A percentile compares a stretch with the other conserved stretches of the same genome.
Conservation (phyloP, 2,329 filamentous ascomycete genomes). For the Xylaria sp. region DNA sequence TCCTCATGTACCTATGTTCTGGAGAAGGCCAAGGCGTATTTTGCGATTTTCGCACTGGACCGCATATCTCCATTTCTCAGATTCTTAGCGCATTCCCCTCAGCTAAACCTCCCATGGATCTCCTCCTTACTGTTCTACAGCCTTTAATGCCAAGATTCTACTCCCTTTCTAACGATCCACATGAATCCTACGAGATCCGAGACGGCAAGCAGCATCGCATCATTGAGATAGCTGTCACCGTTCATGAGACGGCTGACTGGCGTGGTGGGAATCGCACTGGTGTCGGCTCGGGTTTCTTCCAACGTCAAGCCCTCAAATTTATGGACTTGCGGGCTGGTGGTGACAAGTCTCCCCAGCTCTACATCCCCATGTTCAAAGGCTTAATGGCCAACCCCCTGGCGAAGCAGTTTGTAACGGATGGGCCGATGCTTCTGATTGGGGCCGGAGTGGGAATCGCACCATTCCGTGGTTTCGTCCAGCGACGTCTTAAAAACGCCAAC, state of each 20-base stretch:
- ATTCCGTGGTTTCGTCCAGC: conserved; percentile 97
- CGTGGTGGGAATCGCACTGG: conserved; percentile 78
- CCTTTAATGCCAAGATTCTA: conserved; percentile 98
- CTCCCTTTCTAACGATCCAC: conserved; percentile 95
- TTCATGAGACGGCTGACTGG: conserved; percentile 90
- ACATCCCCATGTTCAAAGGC: conserved; percentile 97
- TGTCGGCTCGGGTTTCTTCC: conserved; percentile 92
- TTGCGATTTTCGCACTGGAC: conserved; percentile 92
- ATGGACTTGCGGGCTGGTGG: conserved; percentile 74
- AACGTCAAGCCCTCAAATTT: conserved; percentile 80
- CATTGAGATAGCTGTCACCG: conserved; percentile 95
- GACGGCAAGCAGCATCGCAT: conserved; percentile 79
- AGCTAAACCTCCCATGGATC: conserved; percentile 85
- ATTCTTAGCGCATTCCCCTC: conserved; percentile 93
- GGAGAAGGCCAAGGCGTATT: conserved; percentile 92
- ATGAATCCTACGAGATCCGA: conserved; percentile 75
- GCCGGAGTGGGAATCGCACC: conserved; percentile 97
- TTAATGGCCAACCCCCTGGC: conserved; percentile 97
- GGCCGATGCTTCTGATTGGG: conserved; percentile 96
- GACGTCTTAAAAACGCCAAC: conserved; percentile 58
- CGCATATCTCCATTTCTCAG: conserved; percentile 86
- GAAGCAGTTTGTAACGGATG: conserved; percentile 89
- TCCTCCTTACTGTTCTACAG: conserved; percentile 81
- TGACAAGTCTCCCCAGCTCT: conserved; percentile 68
- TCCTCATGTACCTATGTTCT: conserved; percentile 85